Evolutionary conservation across 768 basidiomycete genomes (phyloP), one percentile per base, ranked within the genome.

Genomic region (Trametes meyenii): DNA sequence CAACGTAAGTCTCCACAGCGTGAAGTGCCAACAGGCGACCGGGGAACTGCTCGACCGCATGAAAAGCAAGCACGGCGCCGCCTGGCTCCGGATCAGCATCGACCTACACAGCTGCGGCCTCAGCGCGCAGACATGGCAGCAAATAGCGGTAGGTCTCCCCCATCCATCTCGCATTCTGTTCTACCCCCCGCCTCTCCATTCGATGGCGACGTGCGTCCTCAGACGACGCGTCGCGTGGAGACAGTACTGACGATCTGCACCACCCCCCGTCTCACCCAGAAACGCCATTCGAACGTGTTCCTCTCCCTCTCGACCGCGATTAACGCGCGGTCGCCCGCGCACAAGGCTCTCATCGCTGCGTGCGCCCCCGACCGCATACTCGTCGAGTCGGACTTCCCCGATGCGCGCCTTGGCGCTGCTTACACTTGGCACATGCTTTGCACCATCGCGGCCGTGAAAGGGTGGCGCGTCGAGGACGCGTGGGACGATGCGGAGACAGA

Each of bases 51-150:
- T 98, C 23, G 74, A 76, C 29, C 77, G 77, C 45, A 84, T 94
- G 80, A 74, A 80, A 51, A 73, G 78, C 63, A 83, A 80, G 69
- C 79, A 90, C 57, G 83, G 85, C 5, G 72, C 76, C 8, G 75
- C 72, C 23, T 95, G 89, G 83, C 74, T 76, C 50, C 71, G 70
- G 19, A 86, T 97, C 70, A 96, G 87, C 67, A 74, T 98, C 49
- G 94, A 96, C 71, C 73, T 99, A 66, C 96, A 99, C 72, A 92
- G 90, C 48, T 98, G 94, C 69, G 92, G 93, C 0, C 75, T 95
- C 65, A 93, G 89, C 62, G 78, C 86, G 7, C 84, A 96, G 69
- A 85, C 82, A 39, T 92, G 91, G 86, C 75, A 73, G 57, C 80
- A 81, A 50, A 81, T 96, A 45, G 88, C 95, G 84, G 94, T 87